A percentile compares a stretch with the other conserved stretches of the same genome.
phyloP scores from a whole-genome alignment of 2,329 filamentous ascomycete genomes.

The Aspergillus fijiensis region DNA sequence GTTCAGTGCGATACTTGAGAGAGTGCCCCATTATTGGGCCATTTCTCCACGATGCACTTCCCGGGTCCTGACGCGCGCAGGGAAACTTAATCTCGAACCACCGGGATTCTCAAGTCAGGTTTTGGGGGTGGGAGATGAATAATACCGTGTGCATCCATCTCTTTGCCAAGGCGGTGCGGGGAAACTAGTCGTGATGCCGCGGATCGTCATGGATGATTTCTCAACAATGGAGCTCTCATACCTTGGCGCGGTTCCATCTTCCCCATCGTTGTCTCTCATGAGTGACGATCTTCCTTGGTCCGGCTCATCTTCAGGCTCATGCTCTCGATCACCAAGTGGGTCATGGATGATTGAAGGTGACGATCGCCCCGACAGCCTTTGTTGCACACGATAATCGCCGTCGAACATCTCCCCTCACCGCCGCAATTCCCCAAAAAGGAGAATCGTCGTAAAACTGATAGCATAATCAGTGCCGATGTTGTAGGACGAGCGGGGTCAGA shows the following conservation, averaged over 20 bases:
- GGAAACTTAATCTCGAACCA: not conserved
- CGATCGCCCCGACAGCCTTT: not conserved
- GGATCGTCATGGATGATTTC: not conserved
- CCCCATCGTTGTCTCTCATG: not conserved
- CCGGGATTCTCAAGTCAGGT: not conserved
- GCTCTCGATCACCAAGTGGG: too few relatives aligned
- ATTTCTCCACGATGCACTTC: too few relatives aligned
- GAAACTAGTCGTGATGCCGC: not conserved
- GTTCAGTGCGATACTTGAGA: not conserved
- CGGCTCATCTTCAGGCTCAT: too few relatives aligned
- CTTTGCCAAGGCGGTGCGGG: not conserved
- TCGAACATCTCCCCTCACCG: not conserved
- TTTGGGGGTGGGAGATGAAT: not conserved
- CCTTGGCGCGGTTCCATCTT: not conserved
- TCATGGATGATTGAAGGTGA: not conserved
- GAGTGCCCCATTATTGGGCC: too few relatives aligned
- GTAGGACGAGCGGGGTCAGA: not conserved
- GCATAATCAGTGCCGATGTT: not conserved
- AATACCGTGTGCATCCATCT: not conserved
- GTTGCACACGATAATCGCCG: not conserved
- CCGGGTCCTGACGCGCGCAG: too few relatives aligned
- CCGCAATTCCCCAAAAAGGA: not conserved
- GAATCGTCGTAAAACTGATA: not conserved
- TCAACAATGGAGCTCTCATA: not conserved
- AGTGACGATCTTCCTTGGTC: not conserved